A percentile compares a stretch with the other conserved stretches of the same genome.
phyloP scores from a whole-genome alignment of 805 yeast genomes.

The Ogataea naganishii region DNA sequence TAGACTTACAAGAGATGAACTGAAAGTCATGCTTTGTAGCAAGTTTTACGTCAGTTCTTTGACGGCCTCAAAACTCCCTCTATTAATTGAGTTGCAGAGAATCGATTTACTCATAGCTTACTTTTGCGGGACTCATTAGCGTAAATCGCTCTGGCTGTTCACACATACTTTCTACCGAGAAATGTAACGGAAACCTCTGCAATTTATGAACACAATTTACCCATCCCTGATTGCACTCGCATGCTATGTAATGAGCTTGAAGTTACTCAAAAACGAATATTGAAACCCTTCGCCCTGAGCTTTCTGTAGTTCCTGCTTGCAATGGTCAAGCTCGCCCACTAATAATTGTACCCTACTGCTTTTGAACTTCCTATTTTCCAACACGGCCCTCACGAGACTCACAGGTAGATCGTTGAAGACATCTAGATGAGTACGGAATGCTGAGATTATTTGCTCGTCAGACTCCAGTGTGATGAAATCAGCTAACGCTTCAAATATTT shows the following conservation, averaged over 20 bases:
- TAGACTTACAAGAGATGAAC: too few species aligned
- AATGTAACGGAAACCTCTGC: too few species aligned
- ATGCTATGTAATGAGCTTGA: conserved; percentile 5
- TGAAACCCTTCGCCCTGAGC: conserved; percentile 1
- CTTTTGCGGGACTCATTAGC: too few species aligned
- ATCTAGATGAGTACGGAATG: conserved; percentile 37
- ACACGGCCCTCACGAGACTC: conserved; percentile 56
- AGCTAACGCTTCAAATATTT: conserved; percentile 52
- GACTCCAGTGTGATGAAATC: conserved; percentile 41
- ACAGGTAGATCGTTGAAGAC: conserved; percentile 74
- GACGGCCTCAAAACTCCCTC: too few species aligned
- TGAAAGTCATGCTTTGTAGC: too few species aligned
- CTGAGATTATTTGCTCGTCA: conserved; percentile 36
- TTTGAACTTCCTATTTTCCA: conserved; percentile 35
- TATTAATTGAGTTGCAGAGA: too few species aligned
- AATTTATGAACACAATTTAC: too few species aligned
- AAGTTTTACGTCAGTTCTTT: too few species aligned
- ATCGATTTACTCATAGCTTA: too few species aligned
- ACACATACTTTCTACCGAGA: too few species aligned
- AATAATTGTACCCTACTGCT: conserved; percentile 15
- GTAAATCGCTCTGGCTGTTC: too few species aligned
- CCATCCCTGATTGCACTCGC: too few species aligned
- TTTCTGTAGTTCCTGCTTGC: conserved; percentile 5
- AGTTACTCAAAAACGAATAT: conserved; percentile 8
- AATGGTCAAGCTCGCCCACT: conserved; percentile 16